phyloP scores from a whole-genome alignment of 306 rosid genomes.

The Alnus rubra region DNA sequence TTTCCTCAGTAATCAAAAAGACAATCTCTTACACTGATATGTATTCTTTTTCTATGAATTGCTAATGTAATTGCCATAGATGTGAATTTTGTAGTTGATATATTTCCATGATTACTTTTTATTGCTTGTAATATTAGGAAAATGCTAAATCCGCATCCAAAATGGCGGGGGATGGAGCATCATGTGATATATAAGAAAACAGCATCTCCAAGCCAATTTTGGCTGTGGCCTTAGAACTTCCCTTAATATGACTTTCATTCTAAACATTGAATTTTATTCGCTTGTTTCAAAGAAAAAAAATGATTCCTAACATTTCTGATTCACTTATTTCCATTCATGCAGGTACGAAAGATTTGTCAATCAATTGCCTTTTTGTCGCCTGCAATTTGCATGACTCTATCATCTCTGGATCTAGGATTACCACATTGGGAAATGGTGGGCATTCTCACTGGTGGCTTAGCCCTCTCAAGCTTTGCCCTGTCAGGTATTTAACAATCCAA shows the following conservation, averaged over 20 bases:
- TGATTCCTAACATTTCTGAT: slow-evolving; percentile 22
- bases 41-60: background rate
- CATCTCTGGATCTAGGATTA: slow-evolving; percentile 91
- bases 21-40: background rate
- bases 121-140: background rate
- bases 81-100: background rate
- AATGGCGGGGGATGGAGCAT: slow-evolving; percentile 11
- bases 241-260: background rate
- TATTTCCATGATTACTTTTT: slow-evolving; percentile 13
- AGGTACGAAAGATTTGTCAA: slow-evolving; percentile 99
- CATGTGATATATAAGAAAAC: slow-evolving; percentile 4
- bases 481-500: slow-evolving; percentile 57
- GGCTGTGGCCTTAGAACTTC: background rate
- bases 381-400: slow-evolving; percentile 96
- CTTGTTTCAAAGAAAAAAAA: background rate
- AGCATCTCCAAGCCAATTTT: slow-evolving; percentile 8
- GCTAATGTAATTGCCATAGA: background rate
- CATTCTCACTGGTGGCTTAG: slow-evolving; percentile 82
- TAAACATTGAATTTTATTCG: background rate
- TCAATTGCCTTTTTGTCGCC: slow-evolving; percentile 94
- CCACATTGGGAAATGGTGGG: slow-evolving; percentile 94
- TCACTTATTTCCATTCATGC: slow-evolving; percentile 20
- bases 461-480: slow-evolving; percentile 95
- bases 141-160: slow-evolving; percentile 15
- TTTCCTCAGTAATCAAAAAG: background rate